Evolutionary conservation across 495 filamentous ascomycete genomes (phyloP), one percentile per base, ranked within the genome.

Genomic region (Aspergillus asperescens): DNA sequence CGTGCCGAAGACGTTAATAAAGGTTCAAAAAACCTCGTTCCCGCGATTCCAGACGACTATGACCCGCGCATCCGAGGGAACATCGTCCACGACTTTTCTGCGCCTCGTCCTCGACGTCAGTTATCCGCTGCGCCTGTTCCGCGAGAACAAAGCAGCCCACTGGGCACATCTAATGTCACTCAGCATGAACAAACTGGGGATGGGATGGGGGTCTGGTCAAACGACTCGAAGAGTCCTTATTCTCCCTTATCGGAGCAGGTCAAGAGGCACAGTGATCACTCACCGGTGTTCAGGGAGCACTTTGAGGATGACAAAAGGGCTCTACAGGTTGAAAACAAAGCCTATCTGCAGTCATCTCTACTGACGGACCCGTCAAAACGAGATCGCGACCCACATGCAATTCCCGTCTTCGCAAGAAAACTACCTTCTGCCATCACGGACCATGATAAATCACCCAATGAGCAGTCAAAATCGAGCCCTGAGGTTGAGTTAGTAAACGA

Each of bases 1-100:
- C 67, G 69, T 5, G 71, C 62, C 63, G 82, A 72, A 57, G 80
- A 66, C 61, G 66, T 79, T 31, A 75, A 67, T 29, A 64, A 72
- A 5, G 63, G 68, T 3, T 73, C 77, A 22, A 62, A 75, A 9
- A 72, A 77, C 42, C 62, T 80, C 23, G 65, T 82, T n/a, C 79
- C 83, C 4, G 69, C 77, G 4, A 78, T 87, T 23, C 81, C 81
- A 7, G 84, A 84, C 50, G 79, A 86, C 52, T 92, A 90, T 58
- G 90, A 95, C 60, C 89, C 89, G 15, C 70, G 90, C 35, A 96
- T 96, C 58, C 80, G 81, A 35, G 90, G 90, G 23, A 92, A 84
- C 8, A 79, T 83, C 27, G 81, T 96, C 7, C 90, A 96, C 67
- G 90, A 96, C 65, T 96, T 96, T 56, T 92, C 87, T 58, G 88